phyloP scores from a whole-genome alignment of 495 filamentous ascomycete genomes.

The Aspergillus bridgeri region DNA sequence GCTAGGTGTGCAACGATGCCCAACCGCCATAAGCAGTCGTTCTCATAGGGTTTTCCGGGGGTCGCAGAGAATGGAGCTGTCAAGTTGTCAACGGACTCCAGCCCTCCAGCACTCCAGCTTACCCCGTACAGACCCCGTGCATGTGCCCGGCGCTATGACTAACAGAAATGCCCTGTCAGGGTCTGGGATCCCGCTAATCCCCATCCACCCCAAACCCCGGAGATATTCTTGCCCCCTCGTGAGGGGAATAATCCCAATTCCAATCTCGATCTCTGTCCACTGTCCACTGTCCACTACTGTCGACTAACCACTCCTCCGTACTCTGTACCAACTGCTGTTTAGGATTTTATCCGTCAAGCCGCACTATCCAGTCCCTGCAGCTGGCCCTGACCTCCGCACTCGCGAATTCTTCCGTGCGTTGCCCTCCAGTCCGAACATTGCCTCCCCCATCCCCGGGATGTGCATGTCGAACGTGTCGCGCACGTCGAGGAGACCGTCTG shows the following conservation, averaged over 20 bases:
- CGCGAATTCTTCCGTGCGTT: conserved; percentile 13
- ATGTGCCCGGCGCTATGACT: background rate
- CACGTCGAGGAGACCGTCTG: conserved; percentile 51
- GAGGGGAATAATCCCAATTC: too few relatives aligned
- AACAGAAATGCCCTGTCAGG: background rate
- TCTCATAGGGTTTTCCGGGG: background rate
- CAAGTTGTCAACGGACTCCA: too few relatives aligned
- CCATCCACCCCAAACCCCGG: too few relatives aligned
- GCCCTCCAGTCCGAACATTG: conserved; percentile 29
- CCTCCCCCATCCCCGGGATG: conserved; percentile 37
- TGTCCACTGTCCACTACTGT: too few relatives aligned
- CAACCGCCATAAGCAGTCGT: background rate
- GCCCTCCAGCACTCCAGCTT: too few relatives aligned
- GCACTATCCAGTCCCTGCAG: background rate
- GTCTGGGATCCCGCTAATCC: background rate
- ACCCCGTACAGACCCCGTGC: background rate
- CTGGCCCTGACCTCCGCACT: background rate
- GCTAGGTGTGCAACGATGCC: too few relatives aligned
- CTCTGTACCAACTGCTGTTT: too few relatives aligned
- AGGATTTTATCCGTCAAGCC: too few relatives aligned
- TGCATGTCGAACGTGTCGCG: conserved; percentile 52
- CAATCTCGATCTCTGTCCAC: too few relatives aligned
- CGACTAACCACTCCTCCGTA: too few relatives aligned
- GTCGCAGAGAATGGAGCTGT: background rate
- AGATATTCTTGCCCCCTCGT: background rate